phyloP scores from a whole-genome alignment of 2,329 filamentous ascomycete genomes.

The Fulvia fulva region DNA sequence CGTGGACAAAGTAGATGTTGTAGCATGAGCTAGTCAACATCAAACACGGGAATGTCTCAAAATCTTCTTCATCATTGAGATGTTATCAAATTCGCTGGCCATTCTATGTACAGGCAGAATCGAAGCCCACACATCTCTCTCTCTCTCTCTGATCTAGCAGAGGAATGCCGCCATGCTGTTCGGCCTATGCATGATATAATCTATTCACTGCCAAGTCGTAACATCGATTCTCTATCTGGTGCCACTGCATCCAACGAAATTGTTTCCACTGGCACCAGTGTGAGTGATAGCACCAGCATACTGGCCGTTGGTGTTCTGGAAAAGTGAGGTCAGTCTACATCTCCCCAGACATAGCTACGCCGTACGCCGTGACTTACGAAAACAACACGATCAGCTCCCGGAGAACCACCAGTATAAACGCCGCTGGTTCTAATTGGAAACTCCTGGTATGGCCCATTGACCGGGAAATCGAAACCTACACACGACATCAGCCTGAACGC shows the following conservation, averaged over 20 bases:
- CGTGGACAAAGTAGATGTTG: background rate
- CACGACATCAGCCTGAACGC: slow-evolving; percentile 42
- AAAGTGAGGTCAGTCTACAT: too few relatives aligned
- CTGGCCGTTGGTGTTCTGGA: slow-evolving; percentile 52
- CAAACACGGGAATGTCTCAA: background rate
- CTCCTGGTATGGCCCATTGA: slow-evolving; percentile 58
- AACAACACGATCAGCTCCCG: slow-evolving; percentile 8
- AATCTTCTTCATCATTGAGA: background rate
- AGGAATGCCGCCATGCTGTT: background rate
- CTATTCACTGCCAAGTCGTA: background rate
- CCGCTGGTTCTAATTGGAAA: slow-evolving; percentile 54
- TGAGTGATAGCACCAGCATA: slow-evolving; percentile 66
- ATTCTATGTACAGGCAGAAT: background rate
- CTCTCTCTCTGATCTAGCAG: background rate
- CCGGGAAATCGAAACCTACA: slow-evolving; percentile 54
- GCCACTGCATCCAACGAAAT: slow-evolving; percentile 61
- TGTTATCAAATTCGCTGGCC: background rate
- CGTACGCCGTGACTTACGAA: slow-evolving; percentile 3
- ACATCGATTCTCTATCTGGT: slow-evolving; percentile 25
- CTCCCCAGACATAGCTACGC: too few relatives aligned
- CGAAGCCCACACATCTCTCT: too few relatives aligned
- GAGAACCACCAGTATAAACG: slow-evolving; percentile 49
- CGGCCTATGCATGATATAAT: background rate
- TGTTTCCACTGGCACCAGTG: slow-evolving; percentile 63
- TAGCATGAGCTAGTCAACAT: background rate